Base-by-base conservation (phyloP, 257 asterid species). In the Rauvolfia tetraphylla region DNA sequence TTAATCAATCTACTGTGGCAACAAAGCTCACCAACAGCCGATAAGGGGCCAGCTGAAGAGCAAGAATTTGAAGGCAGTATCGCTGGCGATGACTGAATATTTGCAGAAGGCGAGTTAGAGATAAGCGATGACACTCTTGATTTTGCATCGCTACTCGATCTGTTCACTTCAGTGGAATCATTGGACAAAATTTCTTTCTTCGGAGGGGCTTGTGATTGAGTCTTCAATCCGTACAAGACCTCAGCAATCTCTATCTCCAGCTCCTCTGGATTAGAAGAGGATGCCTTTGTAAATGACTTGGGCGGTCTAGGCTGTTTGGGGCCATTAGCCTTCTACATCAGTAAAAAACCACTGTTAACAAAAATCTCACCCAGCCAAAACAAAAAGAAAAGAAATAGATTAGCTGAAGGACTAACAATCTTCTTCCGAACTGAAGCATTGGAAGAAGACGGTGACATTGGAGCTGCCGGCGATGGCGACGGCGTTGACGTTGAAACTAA, bases 181-280 rank as follows among this genome's bases (percentile, higher is more conserved):
- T 27, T 82, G 7, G 83, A 46, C 73, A 46, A 68, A 72, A 71
- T 71, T 48, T 90, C 96, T 61, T 89, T 91, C 87, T 88, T 89
- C 0, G 91, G 79, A 78, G 95, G 96, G 54, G 83, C 91, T 66
- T 87, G 97, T 20, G 97, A 84, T 72, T 88, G 97, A 66, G 89
- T 91, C 94, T 78, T 95, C 92, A 95, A 73, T 1, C 95, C 99
- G 59, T 79, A 93, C 76, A 95, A 75, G 9, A 95, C 98, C 87
- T 93, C 97, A 1, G 99, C 99, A 41, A 95, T 93, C 81, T 95
- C 99, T 48, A 95, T 86, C 92, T 95, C 99, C 7, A 93, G 76
- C 84, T 93, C 97, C 85, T 95, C 99, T 0, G 94, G 96, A 81
- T 89, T 89, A 44, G 92, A 84, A 13, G 97, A 89, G 48, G 87